Evolutionary conservation across 176 grass and related monocot genomes (phyloP), one percentile per base, ranked within the genome.

Genomic region (Rhynchospora breviuscula): DNA sequence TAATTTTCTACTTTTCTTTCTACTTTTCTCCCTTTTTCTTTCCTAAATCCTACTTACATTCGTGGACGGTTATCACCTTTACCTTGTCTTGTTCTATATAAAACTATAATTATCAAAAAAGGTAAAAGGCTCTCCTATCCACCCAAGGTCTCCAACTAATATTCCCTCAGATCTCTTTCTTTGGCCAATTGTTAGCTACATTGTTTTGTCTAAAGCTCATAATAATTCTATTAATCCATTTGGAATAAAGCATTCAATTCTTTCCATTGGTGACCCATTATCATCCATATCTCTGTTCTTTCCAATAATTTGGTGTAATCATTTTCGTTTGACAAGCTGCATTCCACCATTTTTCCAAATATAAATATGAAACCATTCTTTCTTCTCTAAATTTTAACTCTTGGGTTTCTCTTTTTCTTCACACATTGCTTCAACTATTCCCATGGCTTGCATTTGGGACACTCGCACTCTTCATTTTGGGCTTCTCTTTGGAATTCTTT

Each of bases 401-500:
- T 80, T 51, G 70, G 45, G 70, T 74, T 13, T 23, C 19, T 74
- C 19, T 23, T 10, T 60, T 19, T 81, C 53, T 61, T 81, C 58
- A 8, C 25, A 46, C 78, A 81, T 81, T 81, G 78, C 33, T 80
- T 45, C 4, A 35, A 63, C 19, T 5, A 33, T 63, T 49, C 22
- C 35, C 35, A 82, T 82, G 79, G 79, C 12, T 66, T 48, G 43
- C 43, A 25, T 65, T 82, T 48, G n/a, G 43, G 22, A 18, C 67
- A 46, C 52, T 7, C 23, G 19, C 35, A 77, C 21, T 29, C 67
- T 83, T 35, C 68, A 75, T 80, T 56, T 91, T 81, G 82, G 67
- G 58, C 78, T 98, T 79, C 82, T 98, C 17, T 46, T 94, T 59
- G 79, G 79, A 15, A 63, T 85, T 75, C 67, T 91, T 45, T 48